Conservation (phyloP, 1,284 basidiomycete genomes). For the Ustilago cynodontis region DNA sequence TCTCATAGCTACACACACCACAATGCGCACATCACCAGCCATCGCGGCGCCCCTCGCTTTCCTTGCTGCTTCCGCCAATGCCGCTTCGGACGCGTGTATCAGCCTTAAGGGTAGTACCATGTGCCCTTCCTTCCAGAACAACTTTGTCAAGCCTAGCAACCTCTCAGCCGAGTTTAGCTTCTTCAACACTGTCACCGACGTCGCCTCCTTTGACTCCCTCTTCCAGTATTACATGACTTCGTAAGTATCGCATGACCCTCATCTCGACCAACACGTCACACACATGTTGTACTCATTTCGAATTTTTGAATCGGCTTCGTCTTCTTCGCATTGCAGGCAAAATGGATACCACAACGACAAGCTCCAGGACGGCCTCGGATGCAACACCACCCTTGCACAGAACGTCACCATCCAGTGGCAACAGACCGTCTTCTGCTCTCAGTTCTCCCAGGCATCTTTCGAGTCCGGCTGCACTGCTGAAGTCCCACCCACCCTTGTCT, state of each 20-base stretch:
- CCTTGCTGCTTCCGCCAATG: conserved; percentile 29
- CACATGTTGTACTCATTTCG: conserved; percentile 1
- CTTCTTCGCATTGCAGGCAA: conserved; percentile 18
- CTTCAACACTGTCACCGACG: conserved; percentile 68
- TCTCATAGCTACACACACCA: background rate
- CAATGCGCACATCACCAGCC: conserved; percentile 45
- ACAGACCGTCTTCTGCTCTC: conserved; percentile 63
- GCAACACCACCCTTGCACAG: conserved; percentile 55
- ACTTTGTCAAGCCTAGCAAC: conserved; percentile 68
- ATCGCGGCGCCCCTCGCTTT: conserved; percentile 32
- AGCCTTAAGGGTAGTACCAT: conserved; percentile 51
- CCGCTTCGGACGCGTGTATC: conserved; percentile 54
- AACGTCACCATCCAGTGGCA: conserved; percentile 64
- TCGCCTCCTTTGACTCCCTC: conserved; percentile 70
- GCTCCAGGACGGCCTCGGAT: conserved; percentile 54
- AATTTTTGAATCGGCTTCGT: background rate
- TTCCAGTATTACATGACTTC: conserved; percentile 70
- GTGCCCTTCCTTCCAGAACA: conserved; percentile 63
- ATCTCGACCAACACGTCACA: background rate
- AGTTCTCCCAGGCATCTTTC: conserved; percentile 62
- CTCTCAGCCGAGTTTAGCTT: conserved; percentile 70
- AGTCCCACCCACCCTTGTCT: conserved; percentile 59
- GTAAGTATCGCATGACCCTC: conserved; percentile 13
- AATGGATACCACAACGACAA: conserved; percentile 65
- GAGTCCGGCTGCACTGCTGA: conserved; percentile 57